Evolutionary conservation across 257 asterid genomes (phyloP).

Genomic region (Solanum phureja): DNA sequence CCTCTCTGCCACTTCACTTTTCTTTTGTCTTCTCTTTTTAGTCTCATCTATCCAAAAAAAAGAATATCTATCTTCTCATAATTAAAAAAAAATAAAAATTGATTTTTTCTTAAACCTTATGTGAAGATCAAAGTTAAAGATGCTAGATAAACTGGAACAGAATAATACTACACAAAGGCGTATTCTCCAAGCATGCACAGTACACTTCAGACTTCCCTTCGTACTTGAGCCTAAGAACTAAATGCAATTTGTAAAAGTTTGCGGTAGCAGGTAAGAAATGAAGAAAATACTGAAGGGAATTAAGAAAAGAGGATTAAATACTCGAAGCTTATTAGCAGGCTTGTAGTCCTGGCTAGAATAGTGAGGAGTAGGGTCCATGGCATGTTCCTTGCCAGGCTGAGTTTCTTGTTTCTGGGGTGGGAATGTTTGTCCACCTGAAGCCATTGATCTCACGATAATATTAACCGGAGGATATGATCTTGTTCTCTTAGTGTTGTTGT

Average conservation of each 20-base stretch:
- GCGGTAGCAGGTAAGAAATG: background rate
- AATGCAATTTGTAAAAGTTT: background rate
- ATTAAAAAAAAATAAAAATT: too few species aligned
- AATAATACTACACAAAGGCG: background rate
- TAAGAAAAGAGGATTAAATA: background rate
- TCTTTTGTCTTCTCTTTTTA: too few species aligned
- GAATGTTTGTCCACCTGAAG: slow-evolving; percentile 36
- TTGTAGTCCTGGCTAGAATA: slow-evolving; percentile 24
- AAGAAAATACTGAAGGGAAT: background rate
- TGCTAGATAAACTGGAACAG: background rate
- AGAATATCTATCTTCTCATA: background rate
- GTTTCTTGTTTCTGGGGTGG: slow-evolving; percentile 57
- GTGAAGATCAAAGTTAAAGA: background rate
- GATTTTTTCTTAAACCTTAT: background rate
- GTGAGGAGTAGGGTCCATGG: slow-evolving; percentile 63
- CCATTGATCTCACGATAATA: slow-evolving; percentile 33
- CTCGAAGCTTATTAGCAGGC: slow-evolving; percentile 56
- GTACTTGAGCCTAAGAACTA: background rate
- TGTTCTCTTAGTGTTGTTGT: background rate
- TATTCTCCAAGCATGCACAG: background rate
- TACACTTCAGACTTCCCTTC: too few species aligned
- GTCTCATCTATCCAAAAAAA: too few species aligned
- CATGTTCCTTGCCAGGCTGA: slow-evolving; percentile 79
- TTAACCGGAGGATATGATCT: background rate
- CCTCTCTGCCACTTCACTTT: background rate